Percentiles rank a stretch among this genome's conserved stretches.
phyloP scores from a whole-genome alignment of 768 basidiomycete genomes.

The Mycena haematopus region DNA sequence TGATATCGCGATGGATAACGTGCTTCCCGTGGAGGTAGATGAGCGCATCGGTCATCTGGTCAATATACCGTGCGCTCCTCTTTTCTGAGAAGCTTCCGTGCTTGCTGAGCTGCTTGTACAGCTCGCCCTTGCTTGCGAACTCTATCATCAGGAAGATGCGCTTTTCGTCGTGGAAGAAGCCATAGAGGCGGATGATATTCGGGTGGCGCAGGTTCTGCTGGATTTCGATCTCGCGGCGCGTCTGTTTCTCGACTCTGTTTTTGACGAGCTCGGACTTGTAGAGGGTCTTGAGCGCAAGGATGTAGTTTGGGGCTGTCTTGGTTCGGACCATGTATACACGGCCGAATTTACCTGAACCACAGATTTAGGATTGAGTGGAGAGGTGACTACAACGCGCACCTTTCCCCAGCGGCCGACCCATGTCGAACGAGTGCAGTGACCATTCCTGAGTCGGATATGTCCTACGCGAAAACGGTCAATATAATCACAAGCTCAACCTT shows the following conservation, averaged over 20 bases:
- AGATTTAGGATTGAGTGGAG: neutral
- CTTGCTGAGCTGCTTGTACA: slow-evolving; percentile 95
- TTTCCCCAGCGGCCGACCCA: slow-evolving; percentile 94
- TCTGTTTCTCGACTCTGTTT: slow-evolving; percentile 94
- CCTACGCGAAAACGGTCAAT: slow-evolving; percentile 40
- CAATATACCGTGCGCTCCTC: slow-evolving; percentile 87
- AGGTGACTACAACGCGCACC: slow-evolving; percentile 1
- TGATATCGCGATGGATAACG: slow-evolving; percentile 98
- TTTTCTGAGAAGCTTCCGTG: slow-evolving; percentile 88
- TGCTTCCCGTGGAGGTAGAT: slow-evolving; percentile 93
- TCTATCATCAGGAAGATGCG: slow-evolving; percentile 98
- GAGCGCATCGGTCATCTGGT: slow-evolving; percentile 98
- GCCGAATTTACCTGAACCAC: slow-evolving; percentile 82
- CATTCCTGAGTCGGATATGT: slow-evolving; percentile 82
- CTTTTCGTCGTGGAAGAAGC: slow-evolving; percentile 98
- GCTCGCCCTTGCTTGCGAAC: slow-evolving; percentile 95
- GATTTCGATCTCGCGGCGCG: slow-evolving; percentile 97
- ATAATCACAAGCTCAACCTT: neutral
- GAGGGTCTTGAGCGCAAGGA: slow-evolving; percentile 94
- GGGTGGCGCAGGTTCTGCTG: slow-evolving; percentile 97
- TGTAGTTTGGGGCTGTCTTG: slow-evolving; percentile 85
- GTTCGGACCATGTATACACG: slow-evolving; percentile 99
- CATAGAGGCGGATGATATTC: slow-evolving; percentile 91
- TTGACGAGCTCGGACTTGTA: slow-evolving; percentile 97
- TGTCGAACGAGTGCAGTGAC: slow-evolving; percentile 87